Evolutionary conservation across 345 rosid genomes (phyloP), one percentile per base, ranked within the genome.

Genomic region (Citrus medica): DNA sequence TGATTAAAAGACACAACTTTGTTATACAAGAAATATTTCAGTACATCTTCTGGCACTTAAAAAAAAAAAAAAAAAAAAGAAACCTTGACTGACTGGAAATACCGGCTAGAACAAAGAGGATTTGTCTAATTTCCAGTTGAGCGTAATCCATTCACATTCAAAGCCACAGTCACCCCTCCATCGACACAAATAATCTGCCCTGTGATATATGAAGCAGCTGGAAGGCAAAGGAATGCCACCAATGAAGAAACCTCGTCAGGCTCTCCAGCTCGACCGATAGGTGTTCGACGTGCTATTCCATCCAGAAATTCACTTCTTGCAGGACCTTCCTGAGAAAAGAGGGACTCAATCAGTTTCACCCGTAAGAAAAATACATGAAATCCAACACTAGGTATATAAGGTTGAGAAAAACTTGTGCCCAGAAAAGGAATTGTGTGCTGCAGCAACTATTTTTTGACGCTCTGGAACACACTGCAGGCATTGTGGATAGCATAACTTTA

Each of bases 131-230:
- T 35, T 65, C 19, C 24, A 3, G 13, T 65, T 17, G 25, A 1
- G 6, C 35, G 1, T 0, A 13, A 22, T 8, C 21, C 66, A 40
- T 40, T 40, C 46, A 2, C 51, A 46, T 3, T 46, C 51, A 46
- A 0, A 3, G 6, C n/a, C 7, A 21, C 30, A 1, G 76, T 73
- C 1, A 24, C 14, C 60, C 76, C 53, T 73, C 76, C 76, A 69
- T 86, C 88, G 33, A 86, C 87, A n/a, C 81, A 59, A 25, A 86
- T 78, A 74, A 80, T 71, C 78, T 88, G 88, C 9, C 88, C 91
- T 0, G 88, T 88, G 58, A 84, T 76, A 73, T 86, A 88, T 6
- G 91, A 86, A 65, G 91, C 88, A n/a, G 87, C 88, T 4, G 87
- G 86, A 4, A 88, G 76, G 85, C 89, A 83, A 60, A 88, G 86